A percentile compares a stretch with the other conserved stretches of the same genome.
phyloP scores from a whole-genome alignment of 2,329 filamentous ascomycete species.

The Penicillium olsonii region DNA sequence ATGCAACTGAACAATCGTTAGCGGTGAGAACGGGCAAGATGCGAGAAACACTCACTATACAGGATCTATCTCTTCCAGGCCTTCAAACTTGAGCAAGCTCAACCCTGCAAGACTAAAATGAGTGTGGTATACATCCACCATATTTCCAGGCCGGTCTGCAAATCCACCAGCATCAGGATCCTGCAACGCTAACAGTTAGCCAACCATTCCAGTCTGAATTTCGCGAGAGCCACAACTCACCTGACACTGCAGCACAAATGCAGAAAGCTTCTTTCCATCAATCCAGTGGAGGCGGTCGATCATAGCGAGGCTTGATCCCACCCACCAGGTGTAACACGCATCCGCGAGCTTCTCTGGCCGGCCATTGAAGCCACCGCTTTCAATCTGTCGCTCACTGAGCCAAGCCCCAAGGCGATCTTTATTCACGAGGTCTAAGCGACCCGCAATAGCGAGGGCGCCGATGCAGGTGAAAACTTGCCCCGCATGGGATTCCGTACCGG shows the following conservation, averaged over 20 bases:
- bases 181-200: slow-evolving; percentile 38
- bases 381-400: slow-evolving; percentile 89
- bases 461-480: slow-evolving; percentile 96
- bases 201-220: too few species aligned
- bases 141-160: slow-evolving; percentile 85
- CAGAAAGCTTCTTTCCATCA: slow-evolving; percentile 73
- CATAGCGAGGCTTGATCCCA: slow-evolving; percentile 86
- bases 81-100: slow-evolving; percentile 77
- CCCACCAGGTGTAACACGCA: slow-evolving; percentile 99
- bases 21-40: slow-evolving; percentile 1
- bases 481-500: slow-evolving; percentile 90
- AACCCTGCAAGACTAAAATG: slow-evolving; percentile 85
- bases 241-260: slow-evolving; percentile 86
- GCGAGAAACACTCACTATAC: slow-evolving; percentile 66
- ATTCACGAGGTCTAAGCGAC: slow-evolving; percentile 78
- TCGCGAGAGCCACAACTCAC: slow-evolving; percentile 45
- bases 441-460: slow-evolving; percentile 80
- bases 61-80: slow-evolving; percentile 78
- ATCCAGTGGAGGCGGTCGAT: slow-evolving; percentile 91
- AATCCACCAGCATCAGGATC: slow-evolving; percentile 82
- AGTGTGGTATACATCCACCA: slow-evolving; percentile 98
- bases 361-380: slow-evolving; percentile 87
- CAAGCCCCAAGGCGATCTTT: slow-evolving; percentile 80
- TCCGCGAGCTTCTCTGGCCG: slow-evolving; percentile 94
- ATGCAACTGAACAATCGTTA: slow-evolving; percentile 58